A percentile compares a stretch with the other conserved stretches of the same genome.
Evolutionary conservation across 106 monocot species (phyloP).

Genomic region (Acorus gramineus): DNA sequence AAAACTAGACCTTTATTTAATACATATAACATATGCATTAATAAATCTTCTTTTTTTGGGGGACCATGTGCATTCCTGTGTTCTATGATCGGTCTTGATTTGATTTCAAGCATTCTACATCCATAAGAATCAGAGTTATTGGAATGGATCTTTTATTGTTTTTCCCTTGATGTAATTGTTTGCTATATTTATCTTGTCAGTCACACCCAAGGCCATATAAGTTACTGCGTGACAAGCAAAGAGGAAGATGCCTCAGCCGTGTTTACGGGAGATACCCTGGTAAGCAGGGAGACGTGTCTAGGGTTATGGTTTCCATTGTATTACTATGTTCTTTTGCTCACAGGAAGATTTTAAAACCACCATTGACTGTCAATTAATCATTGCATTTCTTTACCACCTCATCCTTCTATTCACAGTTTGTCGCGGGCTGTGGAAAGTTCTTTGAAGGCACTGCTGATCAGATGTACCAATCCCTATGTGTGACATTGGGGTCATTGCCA

Average conservation of each 20-base stretch:
- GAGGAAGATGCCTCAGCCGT: conserved; percentile 68
- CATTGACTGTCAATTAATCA: no score
- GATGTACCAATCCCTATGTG: conserved; percentile 91
- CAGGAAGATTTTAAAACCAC: no score
- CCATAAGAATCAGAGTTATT: no score
- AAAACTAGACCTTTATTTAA: no score
- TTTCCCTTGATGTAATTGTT: no score
- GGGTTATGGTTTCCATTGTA: not conserved
- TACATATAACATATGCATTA: no score
- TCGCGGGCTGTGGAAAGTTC: conserved; percentile 96
- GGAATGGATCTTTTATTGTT: no score
- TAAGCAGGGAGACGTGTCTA: conserved; percentile 14
- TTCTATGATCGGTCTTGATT: no score
- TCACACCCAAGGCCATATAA: conserved; percentile 94
- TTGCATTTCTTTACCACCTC: not conserved
- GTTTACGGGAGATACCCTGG: conserved; percentile 97
- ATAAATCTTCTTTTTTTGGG: no score
- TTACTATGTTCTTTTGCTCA: not conserved
- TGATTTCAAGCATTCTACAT: no score
- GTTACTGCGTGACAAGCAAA: conserved; percentile 78
- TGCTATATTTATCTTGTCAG: conserved; percentile 21
- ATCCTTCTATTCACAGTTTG: conserved; percentile 40
- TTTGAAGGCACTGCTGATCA: conserved; percentile 96
- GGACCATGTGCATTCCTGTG: no score
- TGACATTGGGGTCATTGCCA: conserved; percentile 88